phyloP scores from a whole-genome alignment of 2,329 filamentous ascomycete species.

The Beauveria medogensis region DNA sequence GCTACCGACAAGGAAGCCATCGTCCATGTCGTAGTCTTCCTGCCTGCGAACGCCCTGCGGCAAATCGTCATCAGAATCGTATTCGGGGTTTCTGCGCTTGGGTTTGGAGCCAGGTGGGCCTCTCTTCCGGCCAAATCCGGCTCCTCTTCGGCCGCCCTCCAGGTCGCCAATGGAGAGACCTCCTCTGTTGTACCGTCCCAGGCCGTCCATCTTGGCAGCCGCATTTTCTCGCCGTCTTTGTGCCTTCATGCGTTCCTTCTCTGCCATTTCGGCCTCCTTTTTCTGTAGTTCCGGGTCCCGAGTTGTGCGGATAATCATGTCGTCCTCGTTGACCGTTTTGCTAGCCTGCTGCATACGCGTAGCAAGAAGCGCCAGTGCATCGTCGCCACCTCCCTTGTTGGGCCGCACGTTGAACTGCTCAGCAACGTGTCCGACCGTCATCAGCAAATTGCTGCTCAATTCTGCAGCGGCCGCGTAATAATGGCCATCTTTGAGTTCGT shows the following conservation, averaged over 20 bases:
- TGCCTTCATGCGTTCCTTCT: slow-evolving; percentile 63
- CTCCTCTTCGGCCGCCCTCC: slow-evolving; percentile 48
- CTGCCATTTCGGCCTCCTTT: slow-evolving; percentile 63
- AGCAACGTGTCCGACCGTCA: slow-evolving; percentile 68
- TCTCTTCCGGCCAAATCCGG: slow-evolving; percentile 43
- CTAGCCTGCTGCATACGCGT: slow-evolving; percentile 58
- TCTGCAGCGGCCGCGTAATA: slow-evolving; percentile 70
- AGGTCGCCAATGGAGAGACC: slow-evolving; percentile 62
- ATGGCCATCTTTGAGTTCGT: slow-evolving; percentile 62
- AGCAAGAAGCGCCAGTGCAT: slow-evolving; percentile 61
- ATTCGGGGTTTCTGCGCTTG: slow-evolving; percentile 52
- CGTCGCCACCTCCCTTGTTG: slow-evolving; percentile 60
- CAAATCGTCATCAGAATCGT: slow-evolving; percentile 70
- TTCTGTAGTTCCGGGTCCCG: slow-evolving; percentile 70
- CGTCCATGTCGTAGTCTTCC: slow-evolving; percentile 72
- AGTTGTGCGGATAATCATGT: slow-evolving; percentile 61
- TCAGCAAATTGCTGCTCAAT: slow-evolving; percentile 57
- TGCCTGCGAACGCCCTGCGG: slow-evolving; percentile 52
- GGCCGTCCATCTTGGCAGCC: slow-evolving; percentile 53
- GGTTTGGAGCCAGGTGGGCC: slow-evolving; percentile 41
- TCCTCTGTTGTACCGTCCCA: slow-evolving; percentile 41
- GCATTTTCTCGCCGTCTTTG: slow-evolving; percentile 61
- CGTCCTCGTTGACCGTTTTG: slow-evolving; percentile 45
- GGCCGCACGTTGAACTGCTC: slow-evolving; percentile 63
- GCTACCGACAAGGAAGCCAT: slow-evolving; percentile 69